Evolutionary conservation across 1,139 yeast species (phyloP).

Genomic region (Candida sp.): DNA sequence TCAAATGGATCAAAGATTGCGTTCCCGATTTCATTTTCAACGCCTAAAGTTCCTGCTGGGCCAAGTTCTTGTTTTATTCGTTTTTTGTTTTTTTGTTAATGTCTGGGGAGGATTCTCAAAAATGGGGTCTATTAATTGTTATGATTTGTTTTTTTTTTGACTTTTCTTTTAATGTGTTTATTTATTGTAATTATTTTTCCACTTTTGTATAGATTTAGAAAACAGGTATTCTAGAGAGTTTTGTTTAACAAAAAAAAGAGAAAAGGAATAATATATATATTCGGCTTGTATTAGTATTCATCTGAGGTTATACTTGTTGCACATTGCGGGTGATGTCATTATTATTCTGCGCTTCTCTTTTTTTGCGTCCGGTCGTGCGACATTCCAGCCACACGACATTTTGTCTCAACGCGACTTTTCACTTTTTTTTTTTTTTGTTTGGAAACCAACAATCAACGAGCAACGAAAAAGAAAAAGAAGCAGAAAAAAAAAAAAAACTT

Average conservation of each 20-base stretch:
- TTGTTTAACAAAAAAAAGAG: no score
- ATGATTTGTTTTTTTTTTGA: no score
- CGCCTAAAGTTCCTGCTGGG: background rate
- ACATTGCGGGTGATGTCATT: background rate
- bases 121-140: background rate
- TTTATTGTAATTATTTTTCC: background rate
- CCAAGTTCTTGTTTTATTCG: no score
- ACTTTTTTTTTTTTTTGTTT: background rate
- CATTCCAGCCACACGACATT: background rate
- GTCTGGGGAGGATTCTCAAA: no score
- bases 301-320: no score
- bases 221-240: background rate
- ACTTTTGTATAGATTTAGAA: background rate
- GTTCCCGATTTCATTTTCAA: constrained; percentile 17
- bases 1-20: constrained; percentile 23
- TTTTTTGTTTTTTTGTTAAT: no score
- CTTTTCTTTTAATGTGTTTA: background rate
- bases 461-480: background rate
- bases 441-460: background rate
- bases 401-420: background rate
- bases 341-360: background rate
- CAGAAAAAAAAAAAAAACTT: constrained; percentile 1
- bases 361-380: background rate
- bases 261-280: background rate
- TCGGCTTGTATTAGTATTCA: background rate